Percentiles rank a stretch among this genome's conserved stretches.
These are phyloP conservation scores for Neurospora crassa DNA, from an alignment of 2,329 filamentous ascomycete genomes.

Conservation along the genomic window DNA sequence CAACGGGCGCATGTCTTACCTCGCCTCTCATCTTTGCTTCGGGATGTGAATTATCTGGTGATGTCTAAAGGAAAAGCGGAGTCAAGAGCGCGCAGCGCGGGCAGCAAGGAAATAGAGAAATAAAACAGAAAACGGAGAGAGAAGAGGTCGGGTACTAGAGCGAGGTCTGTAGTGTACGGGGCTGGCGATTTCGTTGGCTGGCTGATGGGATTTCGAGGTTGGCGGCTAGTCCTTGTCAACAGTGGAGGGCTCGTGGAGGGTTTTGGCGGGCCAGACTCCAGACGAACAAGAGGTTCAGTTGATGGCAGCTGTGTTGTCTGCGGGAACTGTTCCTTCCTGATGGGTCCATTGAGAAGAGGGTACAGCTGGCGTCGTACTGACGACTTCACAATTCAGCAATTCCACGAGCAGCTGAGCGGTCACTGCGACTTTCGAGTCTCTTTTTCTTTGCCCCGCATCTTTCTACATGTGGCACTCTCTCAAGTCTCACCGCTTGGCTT, in stretches of 20 bases:
- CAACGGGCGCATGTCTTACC: slow-evolving; percentile 16
- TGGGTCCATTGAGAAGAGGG: not conserved
- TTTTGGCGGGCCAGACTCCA: not conserved
- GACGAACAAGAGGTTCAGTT: not conserved
- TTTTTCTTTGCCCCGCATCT: not conserved
- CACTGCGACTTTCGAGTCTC: not conserved
- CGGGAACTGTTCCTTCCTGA: not conserved
- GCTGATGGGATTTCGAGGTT: slow-evolving; percentile 1
- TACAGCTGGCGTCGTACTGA: not conserved
- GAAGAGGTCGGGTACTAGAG: slow-evolving; percentile 7
- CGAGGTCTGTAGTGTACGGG: slow-evolving; percentile 2
- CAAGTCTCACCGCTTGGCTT: slow-evolving; percentile 3
- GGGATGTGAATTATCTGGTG: slow-evolving; percentile 9
- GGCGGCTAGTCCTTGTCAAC: not conserved
- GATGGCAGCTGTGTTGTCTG: not conserved
- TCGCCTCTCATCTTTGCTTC: slow-evolving; percentile 22
- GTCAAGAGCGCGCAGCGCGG: slow-evolving; percentile 20
- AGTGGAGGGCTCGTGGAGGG: not conserved
- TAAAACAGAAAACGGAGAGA: slow-evolving; percentile 8
- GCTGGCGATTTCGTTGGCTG: not conserved
- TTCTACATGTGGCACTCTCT: not conserved
- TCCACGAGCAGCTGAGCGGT: not conserved
- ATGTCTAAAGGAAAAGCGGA: slow-evolving; percentile 9
- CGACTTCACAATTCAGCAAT: not conserved
- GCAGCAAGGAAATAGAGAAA: slow-evolving; percentile 2